A percentile compares a stretch with the other conserved stretches of the same genome.
Conservation (phyloP, 2,329 filamentous ascomycete species). For the Calonectria pseudoturangicola region DNA sequence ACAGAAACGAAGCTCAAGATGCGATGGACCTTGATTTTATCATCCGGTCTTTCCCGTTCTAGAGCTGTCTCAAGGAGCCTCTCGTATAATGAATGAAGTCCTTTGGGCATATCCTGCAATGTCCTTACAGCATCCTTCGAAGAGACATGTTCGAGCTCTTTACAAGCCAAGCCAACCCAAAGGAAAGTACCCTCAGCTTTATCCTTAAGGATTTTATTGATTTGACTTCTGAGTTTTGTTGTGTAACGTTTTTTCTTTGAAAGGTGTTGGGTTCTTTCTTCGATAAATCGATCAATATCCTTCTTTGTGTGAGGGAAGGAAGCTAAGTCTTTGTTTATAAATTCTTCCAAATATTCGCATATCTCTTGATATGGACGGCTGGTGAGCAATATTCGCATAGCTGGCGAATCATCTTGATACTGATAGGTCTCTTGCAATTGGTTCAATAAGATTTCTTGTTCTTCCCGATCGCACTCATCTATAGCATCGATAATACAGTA, state of each 20-base stretch:
- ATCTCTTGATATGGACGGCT: slow-evolving; percentile 44
- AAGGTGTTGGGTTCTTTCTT: slow-evolving; percentile 44
- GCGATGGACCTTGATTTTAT: slow-evolving; percentile 20
- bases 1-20: slow-evolving; percentile 40
- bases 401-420: neutral
- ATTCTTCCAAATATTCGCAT: slow-evolving; percentile 38
- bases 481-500: slow-evolving; percentile 51
- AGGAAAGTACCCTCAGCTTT: slow-evolving; percentile 52
- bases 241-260: slow-evolving; percentile 45
- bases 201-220: slow-evolving; percentile 44
- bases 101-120: slow-evolving; percentile 48
- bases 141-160: slow-evolving; percentile 43
- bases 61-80: slow-evolving; percentile 33
- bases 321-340: slow-evolving; percentile 48
- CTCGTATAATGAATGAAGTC: slow-evolving; percentile 44
- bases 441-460: slow-evolving; percentile 41
- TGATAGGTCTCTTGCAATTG: slow-evolving; percentile 43
- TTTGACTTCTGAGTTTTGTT: slow-evolving; percentile 38
- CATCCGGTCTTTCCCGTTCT: neutral
- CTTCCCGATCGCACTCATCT: slow-evolving; percentile 48
- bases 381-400: slow-evolving; percentile 45
- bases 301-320: slow-evolving; percentile 45
- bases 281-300: slow-evolving; percentile 46
- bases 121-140: slow-evolving; percentile 48
- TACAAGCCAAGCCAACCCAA: slow-evolving; percentile 51